Evolutionary conservation across 2,329 filamentous ascomycete species (phyloP).

Genomic region (Passalora sequoiae): DNA sequence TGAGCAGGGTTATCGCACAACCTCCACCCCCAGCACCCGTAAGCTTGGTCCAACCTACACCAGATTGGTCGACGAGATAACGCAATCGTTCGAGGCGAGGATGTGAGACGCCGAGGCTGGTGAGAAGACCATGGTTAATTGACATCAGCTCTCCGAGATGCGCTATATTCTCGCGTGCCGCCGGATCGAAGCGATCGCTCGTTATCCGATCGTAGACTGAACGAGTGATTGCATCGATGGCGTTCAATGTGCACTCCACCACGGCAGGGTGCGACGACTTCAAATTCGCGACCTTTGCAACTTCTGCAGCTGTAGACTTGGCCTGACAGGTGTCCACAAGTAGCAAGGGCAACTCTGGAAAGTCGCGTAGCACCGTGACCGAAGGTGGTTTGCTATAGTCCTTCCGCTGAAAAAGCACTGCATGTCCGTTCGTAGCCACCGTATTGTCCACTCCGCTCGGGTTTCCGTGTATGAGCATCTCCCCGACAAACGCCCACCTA

Average conservation of each 20-base stretch:
- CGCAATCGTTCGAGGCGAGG: constrained; percentile 86
- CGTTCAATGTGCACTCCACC: constrained; percentile 73
- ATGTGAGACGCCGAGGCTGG: constrained; percentile 90
- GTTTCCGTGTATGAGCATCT: constrained; percentile 96
- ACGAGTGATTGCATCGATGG: constrained; percentile 70
- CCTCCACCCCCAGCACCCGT: constrained; percentile 94
- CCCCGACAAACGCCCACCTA: constrained; percentile 92
- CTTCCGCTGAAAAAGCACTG: constrained; percentile 78
- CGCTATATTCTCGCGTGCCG: constrained; percentile 59
- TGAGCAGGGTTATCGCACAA: constrained; percentile 87
- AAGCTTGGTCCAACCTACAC: constrained; percentile 94
- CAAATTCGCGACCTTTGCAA: constrained; percentile 75
- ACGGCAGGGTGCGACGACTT: constrained; percentile 68
- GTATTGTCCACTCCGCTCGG: constrained; percentile 97
- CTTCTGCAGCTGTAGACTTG: constrained; percentile 79
- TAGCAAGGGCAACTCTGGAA: constrained; percentile 85
- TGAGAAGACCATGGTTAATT: constrained; percentile 87
- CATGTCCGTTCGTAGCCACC: constrained; percentile 87
- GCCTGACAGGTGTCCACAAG: constrained; percentile 84
- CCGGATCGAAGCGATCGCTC: constrained; percentile 61
- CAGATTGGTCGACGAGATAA: constrained; percentile 81
- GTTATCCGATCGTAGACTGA: constrained; percentile 52
- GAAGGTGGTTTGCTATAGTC: constrained; percentile 67
- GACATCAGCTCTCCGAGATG: constrained; percentile 82
- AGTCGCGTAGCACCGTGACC: constrained; percentile 74